Percentiles rank a stretch among this genome's conserved stretches.
Conservation (phyloP, 148 eudicot genomes). For the Spergularia marina region DNA sequence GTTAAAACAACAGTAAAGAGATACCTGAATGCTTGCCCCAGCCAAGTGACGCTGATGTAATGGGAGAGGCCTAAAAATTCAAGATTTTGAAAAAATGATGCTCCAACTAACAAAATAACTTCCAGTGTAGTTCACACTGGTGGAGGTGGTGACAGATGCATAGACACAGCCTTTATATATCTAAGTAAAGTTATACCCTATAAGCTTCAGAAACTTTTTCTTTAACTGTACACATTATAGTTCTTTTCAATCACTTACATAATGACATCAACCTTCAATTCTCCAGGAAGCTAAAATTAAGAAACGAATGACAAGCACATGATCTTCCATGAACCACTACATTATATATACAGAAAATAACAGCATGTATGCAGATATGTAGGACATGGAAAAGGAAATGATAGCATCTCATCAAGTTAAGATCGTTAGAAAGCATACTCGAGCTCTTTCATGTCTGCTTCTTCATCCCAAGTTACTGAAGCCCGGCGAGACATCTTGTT, state of each 20-base stretch:
- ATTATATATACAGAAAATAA: background rate
- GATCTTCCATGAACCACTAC: background rate
- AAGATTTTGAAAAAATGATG: slow-evolving; percentile 12
- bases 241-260: background rate
- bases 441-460: slow-evolving; percentile 85
- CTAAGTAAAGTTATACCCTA: background rate
- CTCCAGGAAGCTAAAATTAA: slow-evolving; percentile 1
- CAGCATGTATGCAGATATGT: background rate
- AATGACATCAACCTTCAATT: background rate
- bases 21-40: slow-evolving; percentile 90
- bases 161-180: background rate
- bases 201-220: background rate
- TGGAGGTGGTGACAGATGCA: background rate
- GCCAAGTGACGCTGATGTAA: slow-evolving; percentile 89
- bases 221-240: background rate
- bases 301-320: background rate
- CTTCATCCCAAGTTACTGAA: slow-evolving; percentile 94
- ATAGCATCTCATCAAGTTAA: slow-evolving; percentile 9
- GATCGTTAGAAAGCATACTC: slow-evolving; percentile 58
- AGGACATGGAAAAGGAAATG: slow-evolving; percentile 3
- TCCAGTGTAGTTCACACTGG: background rate
- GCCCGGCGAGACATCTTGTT: slow-evolving; percentile 77
- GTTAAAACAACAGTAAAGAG: slow-evolving; percentile 1
- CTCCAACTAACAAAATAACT: background rate
- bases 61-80: slow-evolving; percentile 80